Conservation (phyloP, 2,329 filamentous ascomycete species). For the Fusarium sterilihyphosum region DNA sequence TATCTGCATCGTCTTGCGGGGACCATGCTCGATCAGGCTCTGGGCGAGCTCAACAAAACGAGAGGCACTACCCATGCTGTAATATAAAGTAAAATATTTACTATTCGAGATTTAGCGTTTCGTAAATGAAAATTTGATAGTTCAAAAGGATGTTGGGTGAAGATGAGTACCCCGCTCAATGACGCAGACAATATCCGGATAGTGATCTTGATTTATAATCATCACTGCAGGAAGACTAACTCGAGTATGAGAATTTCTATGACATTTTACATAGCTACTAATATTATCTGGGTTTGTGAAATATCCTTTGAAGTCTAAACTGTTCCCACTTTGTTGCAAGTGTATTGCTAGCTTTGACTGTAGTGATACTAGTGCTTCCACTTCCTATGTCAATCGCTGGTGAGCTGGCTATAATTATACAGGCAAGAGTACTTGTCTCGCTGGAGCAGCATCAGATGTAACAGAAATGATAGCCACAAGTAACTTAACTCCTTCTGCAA, state of each 20-base stretch:
- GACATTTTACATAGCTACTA: not conserved
- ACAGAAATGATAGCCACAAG: not conserved
- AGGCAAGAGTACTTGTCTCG: rapidly evolving
- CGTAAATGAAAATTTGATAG: not conserved
- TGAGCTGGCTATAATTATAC: not conserved
- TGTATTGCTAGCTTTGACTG: not conserved
- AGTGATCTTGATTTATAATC: conserved; percentile 32
- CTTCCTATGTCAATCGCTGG: not conserved
- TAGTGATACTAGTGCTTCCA: not conserved
- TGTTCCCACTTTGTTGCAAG: not conserved
- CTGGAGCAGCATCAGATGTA: not conserved
- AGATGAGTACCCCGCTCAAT: conserved; percentile 31
- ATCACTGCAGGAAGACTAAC: not conserved
- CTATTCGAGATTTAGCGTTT: not conserved
- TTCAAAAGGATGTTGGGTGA: not conserved
- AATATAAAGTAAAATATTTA: not conserved
- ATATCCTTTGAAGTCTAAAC: no score
- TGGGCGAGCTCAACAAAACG: conserved; percentile 9
- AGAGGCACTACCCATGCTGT: not conserved
- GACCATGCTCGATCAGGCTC: conserved; percentile 28
- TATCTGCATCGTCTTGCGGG: conserved; percentile 29
- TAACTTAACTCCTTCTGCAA: not conserved
- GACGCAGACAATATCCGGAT: conserved; percentile 6
- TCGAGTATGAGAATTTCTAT: not conserved
- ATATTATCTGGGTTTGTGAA: not conserved